A percentile compares a stretch with the other conserved stretches of the same genome.
These are phyloP conservation scores for Arthroderma sp. DNA, from an alignment of 2,329 filamentous ascomycete species.

Conservation along the genomic window DNA sequence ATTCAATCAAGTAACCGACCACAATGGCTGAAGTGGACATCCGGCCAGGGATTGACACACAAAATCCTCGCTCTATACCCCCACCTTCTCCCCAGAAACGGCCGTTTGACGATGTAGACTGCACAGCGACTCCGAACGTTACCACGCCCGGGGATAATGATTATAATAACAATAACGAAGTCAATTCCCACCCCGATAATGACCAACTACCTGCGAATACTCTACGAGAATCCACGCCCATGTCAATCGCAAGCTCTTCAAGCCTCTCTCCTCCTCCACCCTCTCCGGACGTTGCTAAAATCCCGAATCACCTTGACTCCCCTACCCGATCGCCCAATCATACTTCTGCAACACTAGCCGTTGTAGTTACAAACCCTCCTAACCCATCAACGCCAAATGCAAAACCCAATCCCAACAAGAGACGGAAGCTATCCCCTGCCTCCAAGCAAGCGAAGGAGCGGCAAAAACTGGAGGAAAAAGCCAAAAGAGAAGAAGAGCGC, in stretches of 20 bases:
- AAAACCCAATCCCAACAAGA: conserved; percentile 16
- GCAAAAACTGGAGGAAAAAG: conserved; percentile 19
- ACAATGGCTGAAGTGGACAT: conserved; percentile 6
- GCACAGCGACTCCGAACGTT: background rate
- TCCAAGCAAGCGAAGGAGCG: conserved; percentile 20
- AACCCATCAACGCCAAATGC: conserved; percentile 6
- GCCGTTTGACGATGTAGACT: conserved; percentile 18
- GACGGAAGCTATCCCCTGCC: conserved; percentile 20
- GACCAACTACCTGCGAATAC: background rate
- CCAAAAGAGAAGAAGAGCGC: conserved; percentile 26
- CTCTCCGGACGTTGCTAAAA: background rate
- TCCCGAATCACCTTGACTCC: background rate
- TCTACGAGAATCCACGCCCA: background rate
- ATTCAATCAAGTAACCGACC: too few relatives aligned
- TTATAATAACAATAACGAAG: background rate
- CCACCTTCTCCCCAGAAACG: conserved; percentile 17
- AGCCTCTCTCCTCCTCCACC: background rate
- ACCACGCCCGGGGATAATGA: background rate
- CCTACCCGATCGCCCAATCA: background rate
- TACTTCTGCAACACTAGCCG: background rate
- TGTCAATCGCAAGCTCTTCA: background rate
- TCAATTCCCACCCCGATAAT: background rate
- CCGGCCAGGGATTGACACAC: conserved; percentile 3
- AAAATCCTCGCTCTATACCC: conserved; percentile 1
- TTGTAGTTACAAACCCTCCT: conserved; percentile 1